Base-by-base conservation (phyloP, 352 stramenopile genomes). In the Phytopythium oedochilum region DNA sequence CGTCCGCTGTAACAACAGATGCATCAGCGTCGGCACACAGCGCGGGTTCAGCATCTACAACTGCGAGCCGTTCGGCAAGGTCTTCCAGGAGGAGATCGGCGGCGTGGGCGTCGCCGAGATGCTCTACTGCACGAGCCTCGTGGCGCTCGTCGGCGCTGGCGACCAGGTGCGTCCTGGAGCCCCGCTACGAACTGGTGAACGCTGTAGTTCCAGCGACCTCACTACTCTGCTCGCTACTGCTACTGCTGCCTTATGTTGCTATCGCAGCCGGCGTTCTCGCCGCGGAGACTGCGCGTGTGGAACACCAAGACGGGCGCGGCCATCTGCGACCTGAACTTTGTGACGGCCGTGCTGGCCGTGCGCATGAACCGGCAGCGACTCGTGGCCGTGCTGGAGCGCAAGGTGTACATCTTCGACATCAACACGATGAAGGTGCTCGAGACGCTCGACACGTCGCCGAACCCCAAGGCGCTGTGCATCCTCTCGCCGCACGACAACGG, bases 351-450 rank as follows among this genome's bases (percentile, higher is more conserved):
- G 50, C 61, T 96, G 22, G 86, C 82, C 34, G 90, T 97, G 50
- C 84, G 84, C 62, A 92, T 97, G 78, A 97, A 97, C 64, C 83
- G 86, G 26, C 87, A 96, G 64, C 82, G 89, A 65, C 57, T 94
- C 32, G 70, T 97, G 17, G 87, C 89, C 12, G 84, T 96, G 34
- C 70, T 97, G 17, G 86, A 97, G 68, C 81, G 75, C 31, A 91
- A 92, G 57, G 79, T 97, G 55, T 95, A 97, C 66, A 96, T 97
- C 66, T 97, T 97, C 45, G 90, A 97, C 71, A 95, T 97, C 56
- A 94, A 93, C 63, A 89, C 88, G 35, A 97, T 97, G 88, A 94
- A 97, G 64, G 90, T 96, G 39, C 71, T 97, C 43, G 86, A 96
- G 62, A 96, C 88, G 38, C 71, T 97, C 31, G 87, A 96, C 53